phyloP scores from a whole-genome alignment of 345 rosid genomes.

The Salix viminalis region DNA sequence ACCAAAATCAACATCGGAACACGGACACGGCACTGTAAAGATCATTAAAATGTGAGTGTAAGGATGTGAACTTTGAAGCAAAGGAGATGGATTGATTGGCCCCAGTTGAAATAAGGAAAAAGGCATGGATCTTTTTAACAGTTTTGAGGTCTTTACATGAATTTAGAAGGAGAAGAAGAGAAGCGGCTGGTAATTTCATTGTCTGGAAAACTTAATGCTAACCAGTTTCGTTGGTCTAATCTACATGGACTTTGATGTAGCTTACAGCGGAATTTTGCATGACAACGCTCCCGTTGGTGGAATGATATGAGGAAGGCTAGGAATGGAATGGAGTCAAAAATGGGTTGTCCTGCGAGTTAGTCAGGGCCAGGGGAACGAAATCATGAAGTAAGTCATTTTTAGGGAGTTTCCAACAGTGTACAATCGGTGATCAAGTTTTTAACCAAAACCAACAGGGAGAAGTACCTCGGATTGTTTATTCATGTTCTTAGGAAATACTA shows the following conservation, averaged over 20 bases:
- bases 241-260: too few relatives aligned
- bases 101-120: constrained; percentile 6
- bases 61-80: constrained; percentile 18
- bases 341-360: background rate
- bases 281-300: too few relatives aligned
- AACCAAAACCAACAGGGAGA: background rate
- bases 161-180: background rate
- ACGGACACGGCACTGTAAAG: constrained; percentile 13
- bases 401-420: background rate
- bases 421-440: background rate
- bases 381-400: too few relatives aligned
- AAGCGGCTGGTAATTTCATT: background rate
- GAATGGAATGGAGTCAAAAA: background rate
- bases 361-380: background rate
- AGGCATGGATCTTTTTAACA: constrained; percentile 19
- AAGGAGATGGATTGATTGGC: background rate
- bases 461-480: background rate
- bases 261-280: too few relatives aligned
- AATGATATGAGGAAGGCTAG: too few relatives aligned
- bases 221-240: too few relatives aligned
- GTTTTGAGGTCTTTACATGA: constrained; percentile 11
- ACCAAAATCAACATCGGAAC: constrained; percentile 23
- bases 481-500: background rate
- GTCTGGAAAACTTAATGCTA: too few relatives aligned
- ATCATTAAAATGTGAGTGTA: constrained; percentile 11